Percentiles rank a stretch among this genome's conserved stretches.
Evolutionary conservation across 805 yeast species (phyloP).

Genomic region (Sugiyamaella qingdaonensis): DNA sequence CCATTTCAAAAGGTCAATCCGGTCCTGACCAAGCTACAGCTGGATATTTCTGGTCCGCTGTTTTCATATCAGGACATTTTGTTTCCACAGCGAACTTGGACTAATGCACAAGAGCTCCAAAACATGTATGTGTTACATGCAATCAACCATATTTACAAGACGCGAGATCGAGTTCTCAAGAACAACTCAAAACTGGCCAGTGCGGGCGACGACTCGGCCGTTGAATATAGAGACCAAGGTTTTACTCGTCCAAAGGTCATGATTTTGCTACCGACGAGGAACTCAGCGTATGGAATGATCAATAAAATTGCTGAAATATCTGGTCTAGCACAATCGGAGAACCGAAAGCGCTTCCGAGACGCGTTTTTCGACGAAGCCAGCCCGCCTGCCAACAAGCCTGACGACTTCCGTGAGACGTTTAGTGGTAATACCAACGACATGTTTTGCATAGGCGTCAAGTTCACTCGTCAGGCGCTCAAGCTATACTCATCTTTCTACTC

Average conservation of each 20-base stretch:
- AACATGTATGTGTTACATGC: conserved; percentile 66
- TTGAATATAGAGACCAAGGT: conserved; percentile 78
- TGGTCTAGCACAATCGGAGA: conserved; percentile 73
- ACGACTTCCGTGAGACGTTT: conserved; percentile 74
- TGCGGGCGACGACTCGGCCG: conserved; percentile 37
- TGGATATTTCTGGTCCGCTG: conserved; percentile 56
- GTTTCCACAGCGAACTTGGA: conserved; percentile 50
- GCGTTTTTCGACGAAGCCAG: conserved; percentile 59
- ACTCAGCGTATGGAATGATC: conserved; percentile 67
- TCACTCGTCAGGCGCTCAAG: conserved; percentile 82
- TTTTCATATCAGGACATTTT: conserved; percentile 69
- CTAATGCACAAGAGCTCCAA: conserved; percentile 52
- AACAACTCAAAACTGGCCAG: conserved; percentile 57
- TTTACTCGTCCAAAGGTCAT: conserved; percentile 89
- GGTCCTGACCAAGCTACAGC: conserved; percentile 44
- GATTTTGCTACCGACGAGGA: conserved; percentile 78
- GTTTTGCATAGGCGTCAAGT: conserved; percentile 85
- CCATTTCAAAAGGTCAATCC: conserved; percentile 23
- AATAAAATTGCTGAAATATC: conserved; percentile 56
- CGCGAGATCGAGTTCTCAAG: conserved; percentile 78
- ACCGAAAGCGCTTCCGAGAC: conserved; percentile 64
- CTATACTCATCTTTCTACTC: conserved; percentile 78
- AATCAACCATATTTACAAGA: conserved; percentile 78
- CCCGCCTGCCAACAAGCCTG: conserved; percentile 61
- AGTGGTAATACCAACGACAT: conserved; percentile 89